Percentiles rank a stretch among this genome's conserved stretches.
Evolutionary conservation across 495 filamentous ascomycete species (phyloP).

Genomic region (Talaromyces nanjingensis): DNA sequence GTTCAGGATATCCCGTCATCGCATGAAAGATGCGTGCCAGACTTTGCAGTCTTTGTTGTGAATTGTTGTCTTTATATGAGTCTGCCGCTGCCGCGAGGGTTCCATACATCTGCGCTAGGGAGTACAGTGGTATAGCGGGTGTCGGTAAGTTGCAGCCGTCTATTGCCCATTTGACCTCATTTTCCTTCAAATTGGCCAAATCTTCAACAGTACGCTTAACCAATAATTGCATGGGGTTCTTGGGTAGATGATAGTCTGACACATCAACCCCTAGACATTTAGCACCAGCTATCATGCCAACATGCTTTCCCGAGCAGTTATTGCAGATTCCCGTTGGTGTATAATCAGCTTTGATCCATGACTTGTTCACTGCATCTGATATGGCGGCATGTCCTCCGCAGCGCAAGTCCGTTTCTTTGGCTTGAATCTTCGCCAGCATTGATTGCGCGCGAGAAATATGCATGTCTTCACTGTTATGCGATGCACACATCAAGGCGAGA

Average conservation of each 20-base stretch:
- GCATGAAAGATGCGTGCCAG: slow-evolving; percentile 24
- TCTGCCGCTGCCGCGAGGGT: slow-evolving; percentile 20
- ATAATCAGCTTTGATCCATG: slow-evolving; percentile 33
- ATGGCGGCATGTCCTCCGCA: slow-evolving; percentile 32
- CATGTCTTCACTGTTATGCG: slow-evolving; percentile 35
- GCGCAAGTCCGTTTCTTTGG: slow-evolving; percentile 22
- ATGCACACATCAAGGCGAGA: slow-evolving; percentile 36
- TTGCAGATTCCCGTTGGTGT: slow-evolving; percentile 23
- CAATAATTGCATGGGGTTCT: slow-evolving; percentile 22
- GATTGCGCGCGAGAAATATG: slow-evolving; percentile 23
- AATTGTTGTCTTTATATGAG: background rate
- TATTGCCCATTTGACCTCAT: slow-evolving; percentile 23
- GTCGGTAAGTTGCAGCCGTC: slow-evolving; percentile 36
- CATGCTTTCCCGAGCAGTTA: slow-evolving; percentile 38
- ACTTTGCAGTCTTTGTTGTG: background rate
- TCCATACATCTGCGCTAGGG: slow-evolving; percentile 22
- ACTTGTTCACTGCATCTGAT: slow-evolving; percentile 19
- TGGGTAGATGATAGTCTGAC: slow-evolving; percentile 22
- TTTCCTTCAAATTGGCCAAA: slow-evolving; percentile 15
- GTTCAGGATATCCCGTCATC: slow-evolving; percentile 27
- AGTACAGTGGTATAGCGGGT: slow-evolving; percentile 23
- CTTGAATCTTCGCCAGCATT: slow-evolving; percentile 24
- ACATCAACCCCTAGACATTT: slow-evolving; percentile 22
- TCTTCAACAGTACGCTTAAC: slow-evolving; percentile 24
- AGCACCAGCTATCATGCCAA: slow-evolving; percentile 31